Conservation (phyloP, 768 basidiomycete genomes). For the Inosperma sp. region DNA sequence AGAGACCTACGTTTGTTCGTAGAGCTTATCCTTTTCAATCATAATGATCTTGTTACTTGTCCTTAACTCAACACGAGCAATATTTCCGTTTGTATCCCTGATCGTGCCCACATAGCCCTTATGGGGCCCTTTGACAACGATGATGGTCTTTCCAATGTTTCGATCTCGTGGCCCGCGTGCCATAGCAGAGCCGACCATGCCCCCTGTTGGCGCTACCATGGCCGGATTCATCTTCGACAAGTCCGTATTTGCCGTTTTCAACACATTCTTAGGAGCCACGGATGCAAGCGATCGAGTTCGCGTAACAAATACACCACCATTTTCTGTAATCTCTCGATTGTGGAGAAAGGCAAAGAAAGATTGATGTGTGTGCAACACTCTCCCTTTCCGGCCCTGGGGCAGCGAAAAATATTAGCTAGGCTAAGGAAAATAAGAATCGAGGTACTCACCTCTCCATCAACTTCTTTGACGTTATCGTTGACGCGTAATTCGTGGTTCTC, state of each 20-base stretch:
- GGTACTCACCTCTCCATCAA: slow-evolving; percentile 72
- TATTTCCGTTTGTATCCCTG: slow-evolving; percentile 88
- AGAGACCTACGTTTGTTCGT: slow-evolving; percentile 62
- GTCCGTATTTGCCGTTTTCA: slow-evolving; percentile 63
- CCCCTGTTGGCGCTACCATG: slow-evolving; percentile 56
- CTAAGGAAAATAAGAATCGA: background rate
- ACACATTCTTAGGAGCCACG: slow-evolving; percentile 75
- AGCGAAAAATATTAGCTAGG: slow-evolving; percentile 7
- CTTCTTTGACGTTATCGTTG: slow-evolving; percentile 91
- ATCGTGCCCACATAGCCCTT: slow-evolving; percentile 91
- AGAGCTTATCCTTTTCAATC: slow-evolving; percentile 76
- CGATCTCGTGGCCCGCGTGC: slow-evolving; percentile 77
- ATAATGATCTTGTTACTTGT: slow-evolving; percentile 83
- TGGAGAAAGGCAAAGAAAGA: slow-evolving; percentile 92
- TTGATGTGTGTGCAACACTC: slow-evolving; percentile 90
- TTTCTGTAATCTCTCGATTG: slow-evolving; percentile 85
- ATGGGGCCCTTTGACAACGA: slow-evolving; percentile 78
- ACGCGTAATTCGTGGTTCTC: slow-evolving; percentile 82
- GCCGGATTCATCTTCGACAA: slow-evolving; percentile 92
- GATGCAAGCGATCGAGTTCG: slow-evolving; percentile 79
- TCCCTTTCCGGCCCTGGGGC: slow-evolving; percentile 73
- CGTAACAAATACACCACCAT: slow-evolving; percentile 93
- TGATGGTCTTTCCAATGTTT: slow-evolving; percentile 74
- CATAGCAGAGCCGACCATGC: slow-evolving; percentile 79
- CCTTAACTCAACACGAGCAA: slow-evolving; percentile 89